Percentiles rank a stretch among this genome's conserved stretches.
phyloP scores from a whole-genome alignment of 371 early-diverging fungal genomes.

The Mucor mucedo region DNA sequence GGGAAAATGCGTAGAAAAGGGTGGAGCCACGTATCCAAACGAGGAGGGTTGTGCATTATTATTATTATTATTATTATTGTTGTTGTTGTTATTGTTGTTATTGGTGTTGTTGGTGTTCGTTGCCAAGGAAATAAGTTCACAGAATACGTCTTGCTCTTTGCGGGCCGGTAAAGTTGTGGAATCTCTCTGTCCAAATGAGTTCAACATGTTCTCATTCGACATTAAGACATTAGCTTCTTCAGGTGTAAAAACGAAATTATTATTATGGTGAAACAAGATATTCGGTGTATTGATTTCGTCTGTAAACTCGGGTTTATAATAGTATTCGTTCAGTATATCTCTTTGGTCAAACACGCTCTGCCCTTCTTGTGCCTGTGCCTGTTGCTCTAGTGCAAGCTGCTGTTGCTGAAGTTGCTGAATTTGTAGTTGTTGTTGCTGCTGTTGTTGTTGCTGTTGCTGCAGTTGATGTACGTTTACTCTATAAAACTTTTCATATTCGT shows the following conservation, averaged over 20 bases:
- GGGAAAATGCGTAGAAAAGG: too few species aligned
- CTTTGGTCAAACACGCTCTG: too few species aligned
- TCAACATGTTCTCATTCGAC: neutral
- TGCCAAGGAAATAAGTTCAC: conserved; percentile 27
- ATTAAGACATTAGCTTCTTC: neutral
- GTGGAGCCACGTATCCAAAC: neutral
- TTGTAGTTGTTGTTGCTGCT: conserved; percentile 2
- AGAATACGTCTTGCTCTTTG: conserved; percentile 29
- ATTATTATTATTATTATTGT: neutral
- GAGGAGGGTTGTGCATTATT: neutral
- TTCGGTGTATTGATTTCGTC: too few species aligned
- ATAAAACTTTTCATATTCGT: neutral
- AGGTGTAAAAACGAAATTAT: too few species aligned
- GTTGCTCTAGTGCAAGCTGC: too few species aligned
- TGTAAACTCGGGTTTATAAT: too few species aligned
- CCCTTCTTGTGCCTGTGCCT: too few species aligned
- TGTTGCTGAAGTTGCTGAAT: too few species aligned
- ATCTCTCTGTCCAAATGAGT: conserved; percentile 3
- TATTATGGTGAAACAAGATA: too few species aligned
- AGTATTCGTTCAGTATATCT: too few species aligned
- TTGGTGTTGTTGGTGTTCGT: neutral
- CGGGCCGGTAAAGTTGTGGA: neutral
- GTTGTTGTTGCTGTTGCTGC: conserved; percentile 7
- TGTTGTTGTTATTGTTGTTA: conserved; percentile 4
- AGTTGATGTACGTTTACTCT: neutral